Conservation (phyloP, 306 rosid species). For the Acacia crassicarpa region DNA sequence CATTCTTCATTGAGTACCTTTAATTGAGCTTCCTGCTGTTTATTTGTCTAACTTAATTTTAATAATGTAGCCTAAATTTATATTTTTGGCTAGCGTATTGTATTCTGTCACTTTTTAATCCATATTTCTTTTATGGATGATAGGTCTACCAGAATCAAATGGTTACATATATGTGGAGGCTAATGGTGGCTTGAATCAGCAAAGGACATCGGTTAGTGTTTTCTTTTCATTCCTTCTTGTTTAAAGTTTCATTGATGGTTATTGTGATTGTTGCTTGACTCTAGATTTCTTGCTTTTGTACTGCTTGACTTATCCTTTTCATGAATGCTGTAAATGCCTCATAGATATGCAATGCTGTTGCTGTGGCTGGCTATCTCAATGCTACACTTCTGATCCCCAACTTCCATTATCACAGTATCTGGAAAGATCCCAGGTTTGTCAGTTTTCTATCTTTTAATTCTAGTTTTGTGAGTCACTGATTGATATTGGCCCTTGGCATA, state of each 20-base stretch:
- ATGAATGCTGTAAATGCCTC: conserved; percentile 36
- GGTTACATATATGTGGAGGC: conserved; percentile 96
- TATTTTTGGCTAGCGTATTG: conserved; percentile 23
- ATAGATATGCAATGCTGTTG: conserved; percentile 99
- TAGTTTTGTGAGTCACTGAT: conserved; percentile 9
- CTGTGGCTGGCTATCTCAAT: conserved; percentile 96
- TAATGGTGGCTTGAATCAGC: conserved; percentile 97
- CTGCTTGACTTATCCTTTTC: conserved; percentile 25
- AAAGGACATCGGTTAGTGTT: conserved; percentile 86
- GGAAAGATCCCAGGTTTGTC: conserved; percentile 98
- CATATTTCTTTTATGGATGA: conserved; percentile 24
- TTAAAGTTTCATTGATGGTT: conserved; percentile 5
- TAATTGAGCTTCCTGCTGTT: conserved; percentile 16
- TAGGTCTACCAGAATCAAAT: conserved; percentile 84
- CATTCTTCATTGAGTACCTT: neutral
- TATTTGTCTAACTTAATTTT: neutral
- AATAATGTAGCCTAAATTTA: neutral
- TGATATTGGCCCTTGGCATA: conserved; percentile 8
- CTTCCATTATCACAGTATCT: conserved; percentile 95
- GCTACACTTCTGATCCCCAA: conserved; percentile 96
- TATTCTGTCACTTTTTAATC: neutral
- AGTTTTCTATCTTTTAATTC: conserved; percentile 17
- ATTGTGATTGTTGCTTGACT: neutral
- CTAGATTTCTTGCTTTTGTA: conserved; percentile 12
- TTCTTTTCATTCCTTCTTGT: conserved; percentile 22